Base-by-base conservation (phyloP, 1,139 yeast genomes). In the Taphrina pruni region DNA sequence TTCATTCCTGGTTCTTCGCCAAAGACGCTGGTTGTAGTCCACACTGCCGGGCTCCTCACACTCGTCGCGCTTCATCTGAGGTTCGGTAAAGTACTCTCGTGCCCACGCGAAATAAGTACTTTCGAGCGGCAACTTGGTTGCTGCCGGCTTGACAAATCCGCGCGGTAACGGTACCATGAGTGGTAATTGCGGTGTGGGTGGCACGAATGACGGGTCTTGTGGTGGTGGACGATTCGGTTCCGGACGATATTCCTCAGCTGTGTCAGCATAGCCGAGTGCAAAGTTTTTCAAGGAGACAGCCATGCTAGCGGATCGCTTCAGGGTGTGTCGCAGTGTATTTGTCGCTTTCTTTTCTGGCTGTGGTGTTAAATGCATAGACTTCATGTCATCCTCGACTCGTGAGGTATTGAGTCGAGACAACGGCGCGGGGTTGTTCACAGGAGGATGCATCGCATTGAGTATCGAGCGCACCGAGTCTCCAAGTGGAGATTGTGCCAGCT, bases 1-100 rank as follows among this genome's bases (percentile, higher is more conserved):
- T 76, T 94, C 99, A 76, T 94, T 94, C 73, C 99, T 83, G 75
- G 89, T 89, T 72, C 96, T 84, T 74, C 97, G 84, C 98, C 98
- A 94, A 45, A 90, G 80, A 71, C 97, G 83, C 74, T 87, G 88
- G 46, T 90, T 87, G 75, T 91, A 90, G 72, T 91, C 94, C 72
- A 88, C 86, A 70, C 97, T 90, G 0, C 98, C 99, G 0, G 97
- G 96, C 76, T 93, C 97, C 74, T 94, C 98, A 21, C 87, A 81
- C 75, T 94, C 98, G 14, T 61, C 65, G 70, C 87, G 85, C 72
- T 87, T 87, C 89, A 94, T 89, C 76, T 94, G 98, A 0, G 99
- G 98, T 76, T 93, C 98, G 76, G 93, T 97, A 79, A 93, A 94
- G 76, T 92, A 93, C 76, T 94, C 99, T 72, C 90, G 83, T 75